A percentile compares a stretch with the other conserved stretches of the same genome.
Conservation (phyloP, 345 rosid species). For the Eucalyptus pauciflora region DNA sequence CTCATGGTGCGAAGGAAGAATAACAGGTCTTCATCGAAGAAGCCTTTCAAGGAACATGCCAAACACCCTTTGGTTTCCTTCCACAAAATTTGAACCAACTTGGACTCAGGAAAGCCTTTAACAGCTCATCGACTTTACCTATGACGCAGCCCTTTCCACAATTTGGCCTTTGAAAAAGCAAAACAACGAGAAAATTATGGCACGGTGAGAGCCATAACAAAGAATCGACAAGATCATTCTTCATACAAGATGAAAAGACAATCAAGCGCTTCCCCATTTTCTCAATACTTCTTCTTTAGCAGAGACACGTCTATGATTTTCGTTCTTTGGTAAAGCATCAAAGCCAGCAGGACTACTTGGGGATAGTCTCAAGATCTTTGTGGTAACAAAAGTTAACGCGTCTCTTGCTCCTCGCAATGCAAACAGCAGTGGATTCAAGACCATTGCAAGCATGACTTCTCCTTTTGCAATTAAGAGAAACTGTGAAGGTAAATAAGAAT, state of each 20-base stretch:
- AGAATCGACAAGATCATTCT: neutral
- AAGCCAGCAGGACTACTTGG: slow-evolving; percentile 1
- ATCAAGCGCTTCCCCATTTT: slow-evolving; percentile 78
- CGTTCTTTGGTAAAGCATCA: slow-evolving; percentile 16
- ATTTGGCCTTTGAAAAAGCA: neutral
- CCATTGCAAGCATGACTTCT: slow-evolving; percentile 49
- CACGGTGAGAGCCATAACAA: neutral
- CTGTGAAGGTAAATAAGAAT: slow-evolving; percentile 14
- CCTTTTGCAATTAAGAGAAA: slow-evolving; percentile 70
- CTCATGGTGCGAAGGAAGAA: neutral
- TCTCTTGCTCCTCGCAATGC: slow-evolving; percentile 64
- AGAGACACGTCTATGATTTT: slow-evolving; percentile 21
- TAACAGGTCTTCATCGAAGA: neutral
- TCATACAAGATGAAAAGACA: neutral
- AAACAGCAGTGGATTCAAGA: slow-evolving; percentile 63
- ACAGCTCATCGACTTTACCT: neutral
- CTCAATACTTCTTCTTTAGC: slow-evolving; percentile 70
- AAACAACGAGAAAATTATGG: neutral
- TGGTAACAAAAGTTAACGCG: slow-evolving; percentile 32
- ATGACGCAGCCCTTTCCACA: neutral
- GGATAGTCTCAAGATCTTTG: slow-evolving; percentile 26
- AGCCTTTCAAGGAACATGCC: neutral
- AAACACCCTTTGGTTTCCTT: neutral
- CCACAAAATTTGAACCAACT: neutral
- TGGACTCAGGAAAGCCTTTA: neutral